These are phyloP conservation scores for Aspergillus bombycis DNA, from an alignment of 2,329 filamentous ascomycete species.

Conservation along the genomic window DNA sequence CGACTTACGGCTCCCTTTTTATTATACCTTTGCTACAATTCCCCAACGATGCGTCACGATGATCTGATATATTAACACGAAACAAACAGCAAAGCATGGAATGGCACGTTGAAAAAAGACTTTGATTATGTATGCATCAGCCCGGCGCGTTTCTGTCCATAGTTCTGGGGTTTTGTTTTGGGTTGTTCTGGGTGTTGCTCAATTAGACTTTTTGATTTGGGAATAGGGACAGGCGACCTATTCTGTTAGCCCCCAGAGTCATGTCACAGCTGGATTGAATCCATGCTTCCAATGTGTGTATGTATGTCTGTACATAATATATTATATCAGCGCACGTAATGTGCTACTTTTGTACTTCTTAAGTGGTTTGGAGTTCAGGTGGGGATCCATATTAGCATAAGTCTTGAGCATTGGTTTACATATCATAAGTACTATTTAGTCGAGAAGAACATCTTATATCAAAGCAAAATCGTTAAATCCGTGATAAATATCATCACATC, in stretches of 20 bases:
- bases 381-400: not conserved
- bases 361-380: not conserved
- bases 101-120: slow-evolving; percentile 11
- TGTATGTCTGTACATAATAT: slow-evolving; percentile 19
- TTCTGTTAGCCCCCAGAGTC: not conserved
- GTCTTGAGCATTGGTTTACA: not conserved
- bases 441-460: not conserved
- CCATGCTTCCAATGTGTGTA: slow-evolving; percentile 7
- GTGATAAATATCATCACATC: not conserved
- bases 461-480: not conserved
- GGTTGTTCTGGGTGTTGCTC: slow-evolving; percentile 11
- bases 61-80: slow-evolving; percentile 21
- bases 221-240: slow-evolving; percentile 4
- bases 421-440: not conserved
- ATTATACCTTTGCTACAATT: not conserved
- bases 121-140: slow-evolving; percentile 22
- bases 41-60: slow-evolving; percentile 17
- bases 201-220: slow-evolving; percentile 9
- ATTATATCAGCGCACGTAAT: slow-evolving; percentile 5
- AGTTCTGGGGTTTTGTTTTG: slow-evolving; percentile 1
- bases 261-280: slow-evolving; percentile 2
- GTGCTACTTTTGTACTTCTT: not conserved
- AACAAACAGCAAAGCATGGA: slow-evolving; percentile 17
- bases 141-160: slow-evolving; percentile 16
- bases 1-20: slow-evolving; percentile 9